Evolutionary conservation across 139 green algal genomes (phyloP), one percentile per base, ranked within the genome.

Genomic region (Coccomyxa sp.): DNA sequence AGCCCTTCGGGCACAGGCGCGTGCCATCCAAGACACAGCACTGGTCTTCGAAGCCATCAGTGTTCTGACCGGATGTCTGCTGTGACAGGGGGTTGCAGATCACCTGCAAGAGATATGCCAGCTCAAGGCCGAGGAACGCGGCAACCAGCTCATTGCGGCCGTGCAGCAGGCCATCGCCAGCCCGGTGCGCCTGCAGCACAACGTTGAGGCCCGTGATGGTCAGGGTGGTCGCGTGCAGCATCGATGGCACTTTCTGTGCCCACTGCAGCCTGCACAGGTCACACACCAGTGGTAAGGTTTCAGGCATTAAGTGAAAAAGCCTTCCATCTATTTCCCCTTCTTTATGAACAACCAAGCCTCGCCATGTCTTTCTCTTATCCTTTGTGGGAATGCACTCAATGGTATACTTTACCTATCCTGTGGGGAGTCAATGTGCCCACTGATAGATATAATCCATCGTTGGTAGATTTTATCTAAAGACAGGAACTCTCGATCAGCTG

Each of bases 101-200:
- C 76, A 80, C 31, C 76, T 80, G 76, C 4, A 80, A 14, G 30
- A 80, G 3, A 13, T 80, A 80, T 1, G 27, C 76, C 30, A 80
- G 30, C 76, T 80, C 76, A 17, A 80, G 32, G 16, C 30, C 76
- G 0, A 80, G 30, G 31, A 80, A 80, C 17, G 76, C 30, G 31
- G 76, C 30, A 60, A 80, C 76, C 76, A 78, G 71, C 71, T 78
- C 71, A 78, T 78, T 78, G n/a, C 27, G 27, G 11, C 71, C 71
- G 23, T 27, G 14, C n/a, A 78, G 14, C 14, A 78, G 27, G 27
- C 30, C 71, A 28, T 31, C 1, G 30, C 14, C 23, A 9, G n/a
- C 30, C 11, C 11, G 30, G 27, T 32, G 23, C 28, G n/a, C 14
- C n/a, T 21, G 28, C n/a, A 78, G 28, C 27, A 31, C 71, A 1